Conservation (phyloP, 2,329 filamentous ascomycete species). For the Tolypocladium endophyticum region DNA sequence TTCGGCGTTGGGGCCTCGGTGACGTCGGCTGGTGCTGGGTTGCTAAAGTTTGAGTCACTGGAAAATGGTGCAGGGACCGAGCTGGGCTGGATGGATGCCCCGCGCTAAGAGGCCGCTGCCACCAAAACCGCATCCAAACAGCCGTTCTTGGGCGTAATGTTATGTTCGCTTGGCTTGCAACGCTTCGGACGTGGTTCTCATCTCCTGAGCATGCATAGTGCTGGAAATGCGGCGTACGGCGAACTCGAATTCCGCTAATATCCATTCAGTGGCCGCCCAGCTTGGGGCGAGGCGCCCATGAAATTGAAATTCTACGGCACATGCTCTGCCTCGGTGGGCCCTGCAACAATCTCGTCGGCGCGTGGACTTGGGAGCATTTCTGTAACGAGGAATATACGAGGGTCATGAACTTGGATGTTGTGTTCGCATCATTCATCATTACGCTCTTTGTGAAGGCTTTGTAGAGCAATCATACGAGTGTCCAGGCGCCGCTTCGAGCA, state of each 20-base stretch:
- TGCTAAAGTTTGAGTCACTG: slow-evolving; percentile 21
- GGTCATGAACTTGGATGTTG: not conserved
- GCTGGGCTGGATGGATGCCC: slow-evolving; percentile 12
- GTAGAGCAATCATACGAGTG: not conserved
- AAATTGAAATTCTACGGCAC: not conserved
- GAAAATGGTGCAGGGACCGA: slow-evolving; percentile 12
- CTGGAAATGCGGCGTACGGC: not conserved
- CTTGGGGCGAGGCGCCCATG: not conserved
- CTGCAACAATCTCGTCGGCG: not conserved
- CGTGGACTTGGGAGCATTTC: no score
- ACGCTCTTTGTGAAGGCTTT: not conserved
- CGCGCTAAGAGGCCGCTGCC: slow-evolving; percentile 16
- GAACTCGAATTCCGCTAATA: not conserved
- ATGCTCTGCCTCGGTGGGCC: not conserved
- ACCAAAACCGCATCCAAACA: not conserved
- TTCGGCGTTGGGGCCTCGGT: not conserved
- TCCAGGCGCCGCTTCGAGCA: not conserved
- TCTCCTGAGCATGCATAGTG: not conserved
- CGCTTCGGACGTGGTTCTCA: no score
- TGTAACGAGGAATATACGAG: not conserved
- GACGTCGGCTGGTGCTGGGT: slow-evolving; percentile 2
- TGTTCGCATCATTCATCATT: not conserved
- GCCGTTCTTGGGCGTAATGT: not conserved
- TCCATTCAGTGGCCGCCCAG: not conserved
- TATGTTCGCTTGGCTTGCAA: not conserved